Evolutionary conservation across 768 basidiomycete genomes (phyloP), one percentile per base, ranked within the genome.

Genomic region (Trametes sanguinea): DNA sequence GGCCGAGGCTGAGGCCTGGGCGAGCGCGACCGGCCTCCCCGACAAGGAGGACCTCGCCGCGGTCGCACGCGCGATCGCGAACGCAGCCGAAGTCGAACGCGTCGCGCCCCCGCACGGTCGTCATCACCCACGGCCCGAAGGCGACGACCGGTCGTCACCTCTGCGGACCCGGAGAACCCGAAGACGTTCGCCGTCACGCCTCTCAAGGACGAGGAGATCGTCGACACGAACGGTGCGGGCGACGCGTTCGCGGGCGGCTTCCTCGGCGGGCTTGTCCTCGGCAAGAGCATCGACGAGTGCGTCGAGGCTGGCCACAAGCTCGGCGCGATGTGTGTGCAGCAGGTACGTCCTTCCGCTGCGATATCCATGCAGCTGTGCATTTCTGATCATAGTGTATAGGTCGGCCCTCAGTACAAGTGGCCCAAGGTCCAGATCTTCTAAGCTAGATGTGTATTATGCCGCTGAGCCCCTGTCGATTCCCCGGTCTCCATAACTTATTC

Each of bases 211-310:
- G 81, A 78, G 43, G 69, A 87, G 74, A 95, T 97, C 67, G 89
- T 97, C 61, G 97, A 99, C 74, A 98, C 97, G 51, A 99, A 99
- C 75, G 97, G 93, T 54, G 97, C 97, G 22, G 97, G 97, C 45
- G 96, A 99, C 73, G 94, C 93, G 45, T 98, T 99, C 69, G 94
- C 95, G 29, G 97, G 96, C 60, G 97, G 92, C 42, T 95, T 98
- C 83, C 76, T 98, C 55, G 97, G 93, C 53, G 95, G 89, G 1
- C 80, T 85, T 58, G 87, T 92, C 54, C 74, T 83, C 39, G 95
- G 94, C 11, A 97, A 93, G 82, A 76, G 71, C 32, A 70, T 93
- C 32, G 87, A 89, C 17, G 88, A 94, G 74, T 82, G 82, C 50
- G 83, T 99, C 61, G 85, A 89, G 76, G 85, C 83, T 32, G 97